Evolutionary conservation across 2,329 filamentous ascomycete species (phyloP).

Genomic region (Sarocladium oryzae): DNA sequence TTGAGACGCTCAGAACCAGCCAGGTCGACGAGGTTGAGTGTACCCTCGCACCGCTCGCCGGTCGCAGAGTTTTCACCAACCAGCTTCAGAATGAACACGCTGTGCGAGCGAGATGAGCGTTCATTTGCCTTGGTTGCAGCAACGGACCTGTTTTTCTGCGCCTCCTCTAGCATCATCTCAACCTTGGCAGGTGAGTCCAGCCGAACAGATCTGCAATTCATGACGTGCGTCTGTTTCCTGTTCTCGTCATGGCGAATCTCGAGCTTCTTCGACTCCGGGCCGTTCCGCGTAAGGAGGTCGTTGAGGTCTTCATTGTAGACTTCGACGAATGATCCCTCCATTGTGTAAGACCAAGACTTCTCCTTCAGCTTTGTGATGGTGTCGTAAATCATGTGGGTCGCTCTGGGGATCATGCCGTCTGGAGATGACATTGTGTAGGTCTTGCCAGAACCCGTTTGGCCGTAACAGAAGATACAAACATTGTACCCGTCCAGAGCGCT

Average conservation of each 20-base stretch:
- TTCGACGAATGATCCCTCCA: conserved; percentile 93
- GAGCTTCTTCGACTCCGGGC: conserved; percentile 71
- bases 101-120: conserved; percentile 88
- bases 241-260: conserved; percentile 82
- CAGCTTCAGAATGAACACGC: conserved; percentile 87
- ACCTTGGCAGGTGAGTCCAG: conserved; percentile 77
- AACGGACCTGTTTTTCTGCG: conserved; percentile 80
- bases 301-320: conserved; percentile 98
- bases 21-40: conserved; percentile 90
- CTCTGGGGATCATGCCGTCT: conserved; percentile 92
- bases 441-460: conserved; percentile 94
- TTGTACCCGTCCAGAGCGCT: conserved; percentile 96
- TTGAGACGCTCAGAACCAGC: conserved; percentile 89
- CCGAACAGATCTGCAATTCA: conserved; percentile 69
- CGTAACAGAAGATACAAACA: conserved; percentile 98
- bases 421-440: conserved; percentile 89
- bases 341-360: conserved; percentile 89
- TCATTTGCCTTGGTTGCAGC: conserved; percentile 98
- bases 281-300: conserved; percentile 62
- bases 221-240: conserved; percentile 74
- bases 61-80: conserved; percentile 65
- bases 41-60: conserved; percentile 81
- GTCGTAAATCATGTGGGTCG: conserved; percentile 88
- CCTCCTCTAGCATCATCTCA: conserved; percentile 70
- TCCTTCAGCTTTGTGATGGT: conserved; percentile 77